Evolutionary conservation across 1,284 basidiomycete genomes (phyloP).

Genomic region (Ceratobasidium sp.): DNA sequence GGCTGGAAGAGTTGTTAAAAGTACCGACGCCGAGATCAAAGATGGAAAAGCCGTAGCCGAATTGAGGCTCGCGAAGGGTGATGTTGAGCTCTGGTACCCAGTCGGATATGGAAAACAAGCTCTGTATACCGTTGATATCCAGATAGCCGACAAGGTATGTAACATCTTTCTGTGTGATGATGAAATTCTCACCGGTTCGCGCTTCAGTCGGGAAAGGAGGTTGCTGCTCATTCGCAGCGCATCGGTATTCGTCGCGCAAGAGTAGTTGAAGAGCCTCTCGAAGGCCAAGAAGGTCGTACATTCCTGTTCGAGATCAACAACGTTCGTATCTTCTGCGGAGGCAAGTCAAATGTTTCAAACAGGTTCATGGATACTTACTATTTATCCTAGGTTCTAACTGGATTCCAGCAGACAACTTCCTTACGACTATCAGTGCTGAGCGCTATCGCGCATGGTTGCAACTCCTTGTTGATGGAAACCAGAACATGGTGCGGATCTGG

Average conservation of each 20-base stretch:
- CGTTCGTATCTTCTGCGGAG: slow-evolving; percentile 86
- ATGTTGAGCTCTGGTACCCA: slow-evolving; percentile 83
- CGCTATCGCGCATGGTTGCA: slow-evolving; percentile 59
- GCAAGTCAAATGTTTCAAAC: slow-evolving; percentile 52
- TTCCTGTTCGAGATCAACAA: slow-evolving; percentile 93
- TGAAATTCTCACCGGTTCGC: slow-evolving; percentile 50
- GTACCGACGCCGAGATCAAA: slow-evolving; percentile 54
- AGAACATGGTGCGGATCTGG: slow-evolving; percentile 65
- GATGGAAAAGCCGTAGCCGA: slow-evolving; percentile 57
- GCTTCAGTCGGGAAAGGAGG: slow-evolving; percentile 62
- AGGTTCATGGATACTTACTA: background rate
- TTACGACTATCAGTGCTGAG: slow-evolving; percentile 70
- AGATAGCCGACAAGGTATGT: slow-evolving; percentile 62
- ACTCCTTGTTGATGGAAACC: slow-evolving; percentile 59
- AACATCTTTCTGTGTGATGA: background rate
- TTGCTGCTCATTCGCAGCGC: slow-evolving; percentile 57
- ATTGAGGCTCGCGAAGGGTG: slow-evolving; percentile 65
- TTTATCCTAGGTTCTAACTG: slow-evolving; percentile 77
- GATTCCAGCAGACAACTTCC: slow-evolving; percentile 90
- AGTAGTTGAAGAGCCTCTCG: slow-evolving; percentile 78
- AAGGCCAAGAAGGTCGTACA: slow-evolving; percentile 71
- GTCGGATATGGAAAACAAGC: slow-evolving; percentile 84
- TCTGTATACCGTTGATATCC: slow-evolving; percentile 71
- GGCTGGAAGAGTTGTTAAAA: slow-evolving; percentile 56
- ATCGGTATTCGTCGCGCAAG: slow-evolving; percentile 80